Base-by-base conservation (phyloP, 1,284 basidiomycete genomes). In the Athelia psychrophila region DNA sequence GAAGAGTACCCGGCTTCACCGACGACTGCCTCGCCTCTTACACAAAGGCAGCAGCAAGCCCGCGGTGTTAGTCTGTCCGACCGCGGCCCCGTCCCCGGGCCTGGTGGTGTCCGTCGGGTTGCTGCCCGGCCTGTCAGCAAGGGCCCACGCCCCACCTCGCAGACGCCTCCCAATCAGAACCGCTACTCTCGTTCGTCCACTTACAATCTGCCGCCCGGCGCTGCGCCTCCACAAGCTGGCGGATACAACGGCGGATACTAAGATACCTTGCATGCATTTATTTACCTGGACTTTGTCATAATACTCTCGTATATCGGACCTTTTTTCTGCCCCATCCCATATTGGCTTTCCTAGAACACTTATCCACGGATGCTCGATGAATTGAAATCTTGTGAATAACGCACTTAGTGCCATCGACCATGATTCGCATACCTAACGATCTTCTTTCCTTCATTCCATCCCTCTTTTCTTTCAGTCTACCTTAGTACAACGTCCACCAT, bases 1-100 rank as follows among this genome's bases (percentile, higher is more conserved):
- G 75, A 76, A 35, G 71, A 76, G 44, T 46, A 46, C 24, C n/a
- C 22, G 15, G 4, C 64, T 51, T 51, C 61, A 51, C 47, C 62
- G 18, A 45, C 61, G 56, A 54, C 32, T 58, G 49, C 56, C 38
- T 30, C 56, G 24, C 32, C 42, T 54, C 32, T 45, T 55, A n/a
- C 57, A 53, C 15, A 51, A 12, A 12, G 13, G 51, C 60, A 15
- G 53, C 60, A 42, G 52, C 60, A 18, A 38, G 70, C 64, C 12
- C 77, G 87, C 18, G 91, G 92, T 27, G 77, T 95, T 30, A 85
- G 84, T 49, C 67, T 95, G 53, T 80, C 81, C 47, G 93, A 95
- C 61, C 75, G 80, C 57, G 93, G 93, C 15, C 90, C 89, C 46
- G 88, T 93, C 2, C 83, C 88, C 45, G 80, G 80, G 25, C 81